Base-by-base conservation (phyloP, 2,329 filamentous ascomycete genomes). In the Microsporum audouinii region DNA sequence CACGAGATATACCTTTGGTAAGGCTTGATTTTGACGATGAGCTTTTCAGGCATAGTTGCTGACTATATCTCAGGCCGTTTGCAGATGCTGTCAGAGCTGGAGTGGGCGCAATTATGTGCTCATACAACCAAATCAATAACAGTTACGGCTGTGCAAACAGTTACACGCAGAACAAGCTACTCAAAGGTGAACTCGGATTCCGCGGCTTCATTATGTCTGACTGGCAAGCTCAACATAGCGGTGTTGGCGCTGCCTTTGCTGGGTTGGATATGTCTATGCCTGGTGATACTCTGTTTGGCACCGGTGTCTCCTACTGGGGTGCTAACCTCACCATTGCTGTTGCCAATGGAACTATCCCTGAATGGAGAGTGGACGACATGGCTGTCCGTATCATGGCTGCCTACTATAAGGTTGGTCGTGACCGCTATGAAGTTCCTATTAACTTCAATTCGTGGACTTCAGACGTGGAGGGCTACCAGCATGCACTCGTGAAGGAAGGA, bases 301-400 rank as follows among this genome's bases (percentile, higher is more conserved):
- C 82, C 2, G 88, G 88, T 5, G 73, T 75, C 58, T 87, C 86
- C 17, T 95, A 80, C 78, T 96, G 88, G 88, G 92, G 92, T 7
- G 77, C 85, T 33, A 97, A 97, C 74, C 74, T 97, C 67, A 96
- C 92, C 1, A 78, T 95, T 56, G 89, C 89, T 1, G 85, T 96
- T 4, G 75, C 95, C 67, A 96, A 97, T 70, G 91, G 91, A 39
- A 96, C 91, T 0, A 78, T 97, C 36, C 89, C 92, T 0, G 84
- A 88, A 66, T 95, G 88, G 82, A 84, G 92, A 58, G 72, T 97
- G 7, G 91, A 96, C 67, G 94, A 97, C 70, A 95, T 96, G 87
- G 89, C 84, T 3, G 87, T 90, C 73, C 85, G 94, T 67, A 95
- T 86, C 69, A 82, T 86, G 75, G 79, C 84, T 58, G 82, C 82